Conservation (phyloP, 768 basidiomycete genomes). For the Termitomyces sp. region DNA sequence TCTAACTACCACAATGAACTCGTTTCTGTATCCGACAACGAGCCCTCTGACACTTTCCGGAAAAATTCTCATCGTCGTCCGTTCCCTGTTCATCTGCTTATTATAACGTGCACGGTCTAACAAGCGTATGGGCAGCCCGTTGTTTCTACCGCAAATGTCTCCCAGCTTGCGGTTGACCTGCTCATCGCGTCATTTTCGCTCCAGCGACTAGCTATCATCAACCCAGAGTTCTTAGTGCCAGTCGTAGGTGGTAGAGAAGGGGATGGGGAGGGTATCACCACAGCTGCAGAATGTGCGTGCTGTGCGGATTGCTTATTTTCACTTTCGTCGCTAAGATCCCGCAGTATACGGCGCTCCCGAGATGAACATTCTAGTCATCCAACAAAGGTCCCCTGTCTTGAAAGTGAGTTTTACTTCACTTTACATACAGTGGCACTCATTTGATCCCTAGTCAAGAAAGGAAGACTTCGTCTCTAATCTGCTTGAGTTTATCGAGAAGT, state of each 20-base stretch:
- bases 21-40: constrained; percentile 24
- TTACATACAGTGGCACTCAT: background rate
- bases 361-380: constrained; percentile 56
- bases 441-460: constrained; percentile 52
- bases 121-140: constrained; percentile 44
- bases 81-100: constrained; percentile 19
- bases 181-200: constrained; percentile 66
- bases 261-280: constrained; percentile 57
- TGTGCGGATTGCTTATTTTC: background rate
- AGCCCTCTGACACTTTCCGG: constrained; percentile 26
- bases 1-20: background rate
- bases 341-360: constrained; percentile 63
- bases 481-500: constrained; percentile 51
- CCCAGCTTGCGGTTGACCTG: constrained; percentile 76
- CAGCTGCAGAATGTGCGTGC: constrained; percentile 70
- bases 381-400: constrained; percentile 77
- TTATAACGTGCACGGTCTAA: constrained; percentile 11
- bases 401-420: constrained; percentile 45
- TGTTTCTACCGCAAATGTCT: constrained; percentile 78
- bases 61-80: constrained; percentile 44
- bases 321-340: constrained; percentile 3
- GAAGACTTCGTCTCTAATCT: constrained; percentile 60
- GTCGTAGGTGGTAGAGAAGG: constrained; percentile 73
- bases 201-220: constrained; percentile 57
- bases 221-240: constrained; percentile 62